phyloP scores from a whole-genome alignment of 306 rosid genomes.

The Amphicarpaea edgeworthii region DNA sequence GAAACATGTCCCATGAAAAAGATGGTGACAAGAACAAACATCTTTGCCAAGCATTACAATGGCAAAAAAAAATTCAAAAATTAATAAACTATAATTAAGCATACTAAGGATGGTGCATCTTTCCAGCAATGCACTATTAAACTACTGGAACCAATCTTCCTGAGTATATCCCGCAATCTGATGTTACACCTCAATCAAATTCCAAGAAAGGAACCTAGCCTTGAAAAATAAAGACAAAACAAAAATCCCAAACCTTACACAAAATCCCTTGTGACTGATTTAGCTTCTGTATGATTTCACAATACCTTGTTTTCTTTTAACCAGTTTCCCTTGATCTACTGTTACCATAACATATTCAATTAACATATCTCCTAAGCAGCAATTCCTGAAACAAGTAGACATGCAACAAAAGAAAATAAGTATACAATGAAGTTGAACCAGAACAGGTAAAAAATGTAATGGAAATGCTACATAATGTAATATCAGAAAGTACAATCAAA shows the following conservation, averaged over 20 bases:
- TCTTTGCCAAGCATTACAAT: slow-evolving; percentile 64
- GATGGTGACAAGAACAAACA: slow-evolving; percentile 59
- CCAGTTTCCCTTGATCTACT: slow-evolving; percentile 60
- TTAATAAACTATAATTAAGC: slow-evolving; percentile 55
- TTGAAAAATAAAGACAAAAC: slow-evolving; percentile 41
- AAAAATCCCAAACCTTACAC: slow-evolving; percentile 72
- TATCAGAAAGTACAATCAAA: neutral
- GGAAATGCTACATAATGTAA: slow-evolving; percentile 11
- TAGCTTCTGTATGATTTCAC: slow-evolving; percentile 69
- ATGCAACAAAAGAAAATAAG: slow-evolving; percentile 33
- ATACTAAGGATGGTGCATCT: slow-evolving; percentile 59
- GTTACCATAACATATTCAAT: slow-evolving; percentile 62
- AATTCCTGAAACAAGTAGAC: slow-evolving; percentile 70
- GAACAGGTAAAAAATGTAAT: neutral
- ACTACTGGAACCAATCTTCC: slow-evolving; percentile 65
- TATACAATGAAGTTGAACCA: slow-evolving; percentile 10
- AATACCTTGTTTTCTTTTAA: slow-evolving; percentile 53
- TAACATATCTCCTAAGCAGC: slow-evolving; percentile 83
- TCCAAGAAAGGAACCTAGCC: slow-evolving; percentile 66
- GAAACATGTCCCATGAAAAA: slow-evolving; percentile 56
- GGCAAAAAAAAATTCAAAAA: slow-evolving; percentile 52
- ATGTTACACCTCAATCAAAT: slow-evolving; percentile 80
- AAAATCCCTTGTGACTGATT: slow-evolving; percentile 68
- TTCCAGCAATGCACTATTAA: slow-evolving; percentile 60
- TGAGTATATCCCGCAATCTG: slow-evolving; percentile 75